Percentiles rank a stretch among this genome's conserved stretches.
These are phyloP conservation scores for Fusarium sp. DNA, from an alignment of 2,329 filamentous ascomycete genomes.

Conservation along the genomic window DNA sequence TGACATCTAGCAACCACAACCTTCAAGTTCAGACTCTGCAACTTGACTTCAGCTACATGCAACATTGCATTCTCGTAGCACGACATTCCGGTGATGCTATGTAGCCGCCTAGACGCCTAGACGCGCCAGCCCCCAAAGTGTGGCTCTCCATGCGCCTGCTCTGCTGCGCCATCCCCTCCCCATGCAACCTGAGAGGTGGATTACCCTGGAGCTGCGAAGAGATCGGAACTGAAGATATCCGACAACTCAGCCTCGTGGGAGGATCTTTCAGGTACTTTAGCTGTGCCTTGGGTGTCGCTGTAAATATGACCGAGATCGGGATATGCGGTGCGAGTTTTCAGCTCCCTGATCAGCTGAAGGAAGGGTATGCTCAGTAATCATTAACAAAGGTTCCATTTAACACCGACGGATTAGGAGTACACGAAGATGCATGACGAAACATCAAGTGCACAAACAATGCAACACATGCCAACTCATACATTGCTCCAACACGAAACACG, in stretches of 20 bases:
- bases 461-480: neutral
- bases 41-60: constrained; percentile 5
- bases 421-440: neutral
- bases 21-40: neutral
- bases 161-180: constrained; percentile 7
- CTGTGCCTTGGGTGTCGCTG: neutral
- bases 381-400: neutral
- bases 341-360: neutral
- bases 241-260: neutral
- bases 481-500: neutral
- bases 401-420: neutral
- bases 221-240: neutral
- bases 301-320: neutral
- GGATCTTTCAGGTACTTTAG: neutral
- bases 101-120: constrained; percentile 31
- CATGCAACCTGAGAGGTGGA: neutral
- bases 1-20: neutral
- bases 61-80: neutral
- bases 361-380: neutral
- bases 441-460: neutral
- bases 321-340: neutral
- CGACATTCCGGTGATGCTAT: neutral
- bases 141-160: neutral
- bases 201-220: constrained; percentile 12
- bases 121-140: constrained; percentile 19